Evolutionary conservation across 78 protist species (phyloP).

Genomic region (Pigoraptor vietnamica): DNA sequence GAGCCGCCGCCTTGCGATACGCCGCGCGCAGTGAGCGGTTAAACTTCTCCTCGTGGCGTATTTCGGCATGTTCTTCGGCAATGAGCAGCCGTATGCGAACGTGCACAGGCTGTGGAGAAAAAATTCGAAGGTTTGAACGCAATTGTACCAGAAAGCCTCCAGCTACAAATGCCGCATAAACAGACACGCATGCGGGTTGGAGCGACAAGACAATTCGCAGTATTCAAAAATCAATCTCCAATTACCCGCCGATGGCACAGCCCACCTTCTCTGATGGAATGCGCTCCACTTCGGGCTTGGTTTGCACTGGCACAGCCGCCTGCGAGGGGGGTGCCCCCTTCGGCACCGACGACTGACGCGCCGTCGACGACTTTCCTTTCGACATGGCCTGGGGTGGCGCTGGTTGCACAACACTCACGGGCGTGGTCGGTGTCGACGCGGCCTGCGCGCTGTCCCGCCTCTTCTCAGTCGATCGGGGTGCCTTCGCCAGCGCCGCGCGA

Average conservation of each 20-base stretch:
- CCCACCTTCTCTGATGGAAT: neutral
- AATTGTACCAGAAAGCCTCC: no score
- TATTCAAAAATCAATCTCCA: no score
- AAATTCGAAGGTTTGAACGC: no score
- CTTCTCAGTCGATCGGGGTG: neutral
- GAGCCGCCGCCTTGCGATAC: neutral
- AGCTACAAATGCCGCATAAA: neutral
- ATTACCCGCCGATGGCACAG: no score
- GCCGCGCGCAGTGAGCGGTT: neutral
- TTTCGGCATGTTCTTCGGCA: neutral
- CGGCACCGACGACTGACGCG: neutral
- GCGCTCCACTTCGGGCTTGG: neutral
- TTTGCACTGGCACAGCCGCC: neutral
- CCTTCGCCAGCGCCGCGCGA: neutral
- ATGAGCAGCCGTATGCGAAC: neutral
- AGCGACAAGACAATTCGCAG: no score
- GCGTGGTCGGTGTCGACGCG: no score
- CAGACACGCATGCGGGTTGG: neutral
- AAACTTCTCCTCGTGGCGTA: neutral
- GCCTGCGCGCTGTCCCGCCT: neutral
- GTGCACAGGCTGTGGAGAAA: neutral
- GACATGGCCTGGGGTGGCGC: no score
- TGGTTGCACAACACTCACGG: no score
- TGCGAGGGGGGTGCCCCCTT: neutral
- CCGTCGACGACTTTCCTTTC: no score